phyloP scores from a whole-genome alignment of 2,329 filamentous ascomycete genomes.

The Diaporthe batatas region DNA sequence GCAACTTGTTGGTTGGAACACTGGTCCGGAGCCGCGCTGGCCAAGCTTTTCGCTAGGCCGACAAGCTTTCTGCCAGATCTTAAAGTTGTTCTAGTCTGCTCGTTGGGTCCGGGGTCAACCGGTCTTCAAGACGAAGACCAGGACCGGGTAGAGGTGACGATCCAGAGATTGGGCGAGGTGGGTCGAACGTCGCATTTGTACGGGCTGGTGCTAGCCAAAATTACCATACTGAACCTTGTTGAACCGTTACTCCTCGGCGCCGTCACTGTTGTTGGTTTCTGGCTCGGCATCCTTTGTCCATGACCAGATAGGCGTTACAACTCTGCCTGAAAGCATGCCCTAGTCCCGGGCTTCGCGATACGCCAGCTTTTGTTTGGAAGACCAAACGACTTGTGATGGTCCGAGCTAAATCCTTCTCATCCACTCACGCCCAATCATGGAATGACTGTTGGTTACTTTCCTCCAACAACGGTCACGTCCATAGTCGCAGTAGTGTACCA shows the following conservation, averaged over 20 bases:
- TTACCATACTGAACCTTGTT: too few species aligned
- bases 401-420: not conserved
- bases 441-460: not conserved
- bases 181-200: not conserved
- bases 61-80: not conserved
- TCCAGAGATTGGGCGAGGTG: too few species aligned
- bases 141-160: too few species aligned
- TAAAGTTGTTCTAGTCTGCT: not conserved
- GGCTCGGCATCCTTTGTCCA: not conserved
- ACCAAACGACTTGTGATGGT: not conserved
- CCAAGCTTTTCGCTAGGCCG: not conserved
- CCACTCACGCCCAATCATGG: not conserved
- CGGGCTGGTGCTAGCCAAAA: not conserved
- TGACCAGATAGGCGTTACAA: not conserved
- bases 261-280: not conserved
- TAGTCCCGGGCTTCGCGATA: not conserved
- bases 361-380: not conserved
- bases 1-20: not conserved
- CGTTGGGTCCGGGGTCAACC: not conserved
- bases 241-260: not conserved
- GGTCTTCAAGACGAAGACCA: not conserved
- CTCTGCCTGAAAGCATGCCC: not conserved
- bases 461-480: not conserved
- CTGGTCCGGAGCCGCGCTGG: not conserved
- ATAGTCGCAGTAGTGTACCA: not conserved